Evolutionary conservation across 352 stramenopile genomes (phyloP), one percentile per base, ranked within the genome.

Genomic region (Globisporangium nagaii): DNA sequence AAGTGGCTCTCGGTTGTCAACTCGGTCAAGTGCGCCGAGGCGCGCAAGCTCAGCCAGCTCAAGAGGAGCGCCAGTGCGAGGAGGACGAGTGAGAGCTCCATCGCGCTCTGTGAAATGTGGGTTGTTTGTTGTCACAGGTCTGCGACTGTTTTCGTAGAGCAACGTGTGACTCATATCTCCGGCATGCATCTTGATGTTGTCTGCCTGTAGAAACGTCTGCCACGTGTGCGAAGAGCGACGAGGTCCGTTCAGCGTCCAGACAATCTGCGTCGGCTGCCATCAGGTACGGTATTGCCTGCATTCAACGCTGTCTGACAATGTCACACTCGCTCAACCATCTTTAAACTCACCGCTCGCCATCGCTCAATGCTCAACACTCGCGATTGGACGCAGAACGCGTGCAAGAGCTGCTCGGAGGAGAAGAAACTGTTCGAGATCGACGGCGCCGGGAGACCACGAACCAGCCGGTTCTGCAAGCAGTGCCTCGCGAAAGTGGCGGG

Each of bases 401-500:
- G 72, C 57, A 73, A 67, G 42, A 62, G 63, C 25, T 82, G 72
- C 49, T 82, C 62, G 27, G 63, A 72, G 30, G 75, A 75, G 42
- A 64, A 71, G 28, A 75, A 68, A 32, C 54, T 82, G 22, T 82
- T 79, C 44, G 60, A 73, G 53, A 52, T 79, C 27, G 66, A 82
- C 45, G 68, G 70, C 37, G 68, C 50, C 15, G 64, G 64, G 0
- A 60, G 66, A 8, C 63, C 67, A n/a, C 60, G 74, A 25, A 65
- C 64, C 31, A 63, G 75, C 8, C 68, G 68, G 5, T 82, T 82
- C 51, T 82, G 72, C 40, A 73, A 66, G 31, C 19, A 64, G 28
- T 78, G 69, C 28, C 37, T 78, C 47, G 66, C 70, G 44, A 62
- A 39, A 44, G 68, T 60, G 19, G 20, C 46, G 12, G 8, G 5